Conservation (phyloP, 805 yeast species). For the Debaryomyces prosopidis region DNA sequence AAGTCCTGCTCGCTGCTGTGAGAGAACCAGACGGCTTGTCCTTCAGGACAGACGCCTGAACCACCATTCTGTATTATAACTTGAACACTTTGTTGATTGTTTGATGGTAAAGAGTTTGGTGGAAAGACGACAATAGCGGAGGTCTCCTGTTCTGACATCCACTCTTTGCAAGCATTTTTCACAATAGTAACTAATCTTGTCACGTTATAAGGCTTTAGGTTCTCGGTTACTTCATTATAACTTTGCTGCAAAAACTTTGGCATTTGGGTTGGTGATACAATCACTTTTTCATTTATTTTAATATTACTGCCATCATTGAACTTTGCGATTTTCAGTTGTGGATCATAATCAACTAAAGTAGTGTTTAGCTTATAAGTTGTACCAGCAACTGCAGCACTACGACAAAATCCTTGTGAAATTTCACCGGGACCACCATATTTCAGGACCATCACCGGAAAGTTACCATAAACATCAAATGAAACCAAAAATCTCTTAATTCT, state of each 20-base stretch:
- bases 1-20: constrained; percentile 71
- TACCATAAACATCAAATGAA: constrained; percentile 90
- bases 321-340: constrained; percentile 62
- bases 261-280: constrained; percentile 69
- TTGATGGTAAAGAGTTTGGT: constrained; percentile 67
- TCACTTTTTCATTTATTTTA: constrained; percentile 74
- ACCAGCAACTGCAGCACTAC: constrained; percentile 98
- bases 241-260: constrained; percentile 44
- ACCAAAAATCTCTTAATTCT: constrained; percentile 80
- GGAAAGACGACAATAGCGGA: constrained; percentile 93
- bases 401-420: constrained; percentile 92
- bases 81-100: constrained; percentile 76
- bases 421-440: constrained; percentile 97
- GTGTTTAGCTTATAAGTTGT: constrained; percentile 87
- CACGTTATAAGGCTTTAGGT: constrained; percentile 49
- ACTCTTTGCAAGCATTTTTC: constrained; percentile 82
- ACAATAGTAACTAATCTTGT: constrained; percentile 82
- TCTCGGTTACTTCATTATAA: constrained; percentile 42
- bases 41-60: constrained; percentile 83
- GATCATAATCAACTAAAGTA: constrained; percentile 62
- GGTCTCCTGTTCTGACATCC: constrained; percentile 85
- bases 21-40: constrained; percentile 88
- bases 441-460: constrained; percentile 87
- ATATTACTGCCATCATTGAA: constrained; percentile 76
- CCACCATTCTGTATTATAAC: constrained; percentile 85